phyloP scores from a whole-genome alignment of 2,329 filamentous ascomycete species.

The Eurotiales sp. region DNA sequence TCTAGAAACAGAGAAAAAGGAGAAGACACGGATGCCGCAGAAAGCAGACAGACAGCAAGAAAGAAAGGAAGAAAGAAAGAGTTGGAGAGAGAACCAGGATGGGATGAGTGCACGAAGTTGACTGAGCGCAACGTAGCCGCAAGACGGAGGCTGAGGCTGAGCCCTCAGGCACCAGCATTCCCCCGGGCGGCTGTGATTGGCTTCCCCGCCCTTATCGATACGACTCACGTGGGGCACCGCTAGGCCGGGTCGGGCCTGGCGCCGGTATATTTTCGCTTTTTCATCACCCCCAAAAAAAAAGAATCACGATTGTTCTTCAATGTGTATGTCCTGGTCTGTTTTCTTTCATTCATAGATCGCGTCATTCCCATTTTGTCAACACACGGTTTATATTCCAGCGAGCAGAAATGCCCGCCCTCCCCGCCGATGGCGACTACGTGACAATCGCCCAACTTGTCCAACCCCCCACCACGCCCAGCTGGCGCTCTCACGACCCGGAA shows the following conservation, averaged over 20 bases:
- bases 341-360: neutral
- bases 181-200: neutral
- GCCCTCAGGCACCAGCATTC: neutral
- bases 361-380: too few relatives aligned
- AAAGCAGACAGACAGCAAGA: neutral
- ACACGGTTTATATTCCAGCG: too few relatives aligned
- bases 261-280: slow-evolving; percentile 15
- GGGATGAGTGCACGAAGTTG: too few relatives aligned
- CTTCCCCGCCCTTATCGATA: slow-evolving; percentile 5
- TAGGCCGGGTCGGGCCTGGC: neutral
- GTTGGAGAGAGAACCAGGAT: too few relatives aligned
- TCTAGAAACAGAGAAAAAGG: neutral
- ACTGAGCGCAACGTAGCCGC: neutral
- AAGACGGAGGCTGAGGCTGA: neutral
- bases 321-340: too few relatives aligned
- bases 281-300: neutral
- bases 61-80: neutral
- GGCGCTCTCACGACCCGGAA: slow-evolving; percentile 63
- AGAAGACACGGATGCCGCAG: neutral
- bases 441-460: slow-evolving; percentile 44
- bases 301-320: too few relatives aligned
- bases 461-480: slow-evolving; percentile 48
- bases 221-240: neutral
- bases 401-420: slow-evolving; percentile 18
- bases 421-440: slow-evolving; percentile 26